These are phyloP conservation scores for Ammopiptanthus mongolicus DNA, from an alignment of 306 rosid genomes.

Conservation along the genomic window DNA sequence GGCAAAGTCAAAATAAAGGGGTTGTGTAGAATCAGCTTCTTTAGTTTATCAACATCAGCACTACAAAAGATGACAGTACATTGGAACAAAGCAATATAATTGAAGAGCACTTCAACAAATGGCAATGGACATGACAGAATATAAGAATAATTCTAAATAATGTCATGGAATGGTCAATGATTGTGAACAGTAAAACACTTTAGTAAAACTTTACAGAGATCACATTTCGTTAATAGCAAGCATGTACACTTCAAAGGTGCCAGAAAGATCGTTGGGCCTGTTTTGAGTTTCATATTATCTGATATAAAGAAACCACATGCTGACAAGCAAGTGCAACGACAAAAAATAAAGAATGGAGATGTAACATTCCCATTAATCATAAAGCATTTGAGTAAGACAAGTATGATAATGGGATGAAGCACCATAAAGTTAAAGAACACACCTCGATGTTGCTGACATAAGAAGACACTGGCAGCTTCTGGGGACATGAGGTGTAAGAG, in stretches of 20 bases:
- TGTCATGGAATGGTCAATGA: background rate
- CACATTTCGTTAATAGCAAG: background rate
- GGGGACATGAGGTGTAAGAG: conserved; percentile 72
- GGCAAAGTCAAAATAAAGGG: conserved; percentile 85
- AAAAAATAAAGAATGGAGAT: background rate
- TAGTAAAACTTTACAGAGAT: background rate
- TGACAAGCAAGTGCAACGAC: background rate
- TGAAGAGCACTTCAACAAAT: background rate
- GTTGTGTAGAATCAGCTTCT: conserved; percentile 89
- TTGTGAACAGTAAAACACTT: background rate
- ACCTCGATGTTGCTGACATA: conserved; percentile 98
- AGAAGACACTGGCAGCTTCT: conserved; percentile 91
- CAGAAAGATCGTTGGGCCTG: background rate
- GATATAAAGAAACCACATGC: background rate
- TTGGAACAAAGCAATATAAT: conserved; percentile 9
- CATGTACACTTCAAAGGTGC: background rate
- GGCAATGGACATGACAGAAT: background rate
- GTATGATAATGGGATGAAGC: background rate
- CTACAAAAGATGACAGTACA: conserved; percentile 39
- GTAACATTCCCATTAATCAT: conserved; percentile 15
- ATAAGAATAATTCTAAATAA: conserved; percentile 4
- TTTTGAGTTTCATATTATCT: background rate
- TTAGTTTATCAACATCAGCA: conserved; percentile 84
- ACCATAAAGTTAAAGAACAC: background rate
- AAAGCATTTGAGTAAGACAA: background rate